A percentile compares a stretch with the other conserved stretches of the same genome.
Conservation (phyloP, 352 stramenopile genomes). For the Phytophthora macrochlamydospora region DNA sequence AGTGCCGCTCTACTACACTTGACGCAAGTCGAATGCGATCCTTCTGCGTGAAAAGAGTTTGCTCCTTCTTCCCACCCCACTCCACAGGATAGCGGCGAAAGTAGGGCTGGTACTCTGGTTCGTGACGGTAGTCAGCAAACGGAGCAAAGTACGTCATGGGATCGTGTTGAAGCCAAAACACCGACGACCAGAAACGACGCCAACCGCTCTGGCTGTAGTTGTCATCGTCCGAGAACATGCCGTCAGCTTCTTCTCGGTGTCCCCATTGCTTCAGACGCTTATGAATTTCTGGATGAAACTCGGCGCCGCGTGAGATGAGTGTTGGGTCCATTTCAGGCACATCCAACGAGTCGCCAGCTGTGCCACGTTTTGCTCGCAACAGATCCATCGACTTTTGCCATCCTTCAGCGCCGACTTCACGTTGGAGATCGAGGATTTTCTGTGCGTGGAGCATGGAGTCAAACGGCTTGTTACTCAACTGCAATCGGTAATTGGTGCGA, state of each 20-base stretch:
- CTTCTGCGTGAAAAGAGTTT: constrained; percentile 76
- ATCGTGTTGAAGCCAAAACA: constrained; percentile 69
- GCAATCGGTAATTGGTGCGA: constrained; percentile 64
- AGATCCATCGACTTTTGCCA: constrained; percentile 51
- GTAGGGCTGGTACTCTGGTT: constrained; percentile 68
- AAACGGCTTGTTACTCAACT: constrained; percentile 75
- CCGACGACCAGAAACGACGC: constrained; percentile 51
- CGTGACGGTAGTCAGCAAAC: constrained; percentile 70
- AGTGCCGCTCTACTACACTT: constrained; percentile 65
- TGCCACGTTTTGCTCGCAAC: constrained; percentile 49
- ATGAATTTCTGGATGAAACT: constrained; percentile 54
- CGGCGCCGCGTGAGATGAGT: constrained; percentile 49
- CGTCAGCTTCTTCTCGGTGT: constrained; percentile 74
- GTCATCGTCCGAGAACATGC: constrained; percentile 45
- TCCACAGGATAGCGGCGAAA: constrained; percentile 72
- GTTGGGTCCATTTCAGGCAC: constrained; percentile 70
- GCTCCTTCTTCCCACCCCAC: constrained; percentile 59
- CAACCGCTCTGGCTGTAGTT: constrained; percentile 35
- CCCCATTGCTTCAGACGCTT: constrained; percentile 59
- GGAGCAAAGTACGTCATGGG: constrained; percentile 72
- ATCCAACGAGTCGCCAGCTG: constrained; percentile 28
- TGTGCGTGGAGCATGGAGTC: constrained; percentile 50
- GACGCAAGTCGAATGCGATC: constrained; percentile 73
- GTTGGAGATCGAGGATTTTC: constrained; percentile 53
- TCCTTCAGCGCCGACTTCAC: constrained; percentile 49